A percentile compares a stretch with the other conserved stretches of the same genome.
Evolutionary conservation across 2,329 filamentous ascomycete genomes (phyloP).

Genomic region (Colletotrichum sp.): DNA sequence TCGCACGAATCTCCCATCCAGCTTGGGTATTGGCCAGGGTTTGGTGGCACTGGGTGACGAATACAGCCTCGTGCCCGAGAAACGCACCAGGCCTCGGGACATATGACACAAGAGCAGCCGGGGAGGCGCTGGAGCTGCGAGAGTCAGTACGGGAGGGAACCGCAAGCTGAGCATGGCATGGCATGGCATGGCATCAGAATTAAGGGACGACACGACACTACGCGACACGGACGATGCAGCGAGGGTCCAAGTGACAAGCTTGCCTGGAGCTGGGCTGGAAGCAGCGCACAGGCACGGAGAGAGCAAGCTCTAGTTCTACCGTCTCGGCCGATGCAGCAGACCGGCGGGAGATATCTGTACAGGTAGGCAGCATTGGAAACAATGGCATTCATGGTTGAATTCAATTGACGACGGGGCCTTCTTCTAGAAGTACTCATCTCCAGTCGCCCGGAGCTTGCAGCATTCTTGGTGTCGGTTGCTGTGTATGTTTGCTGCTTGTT

Average conservation of each 20-base stretch:
- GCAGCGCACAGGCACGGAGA: background rate
- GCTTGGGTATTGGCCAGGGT: background rate
- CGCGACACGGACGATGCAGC: background rate
- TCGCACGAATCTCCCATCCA: background rate
- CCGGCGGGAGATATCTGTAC: background rate
- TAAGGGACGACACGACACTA: background rate
- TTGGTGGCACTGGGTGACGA: background rate
- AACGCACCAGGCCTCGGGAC: background rate
- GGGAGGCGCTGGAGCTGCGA: background rate
- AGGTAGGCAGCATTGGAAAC: background rate
- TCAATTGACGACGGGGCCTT: background rate
- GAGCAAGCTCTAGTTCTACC: background rate
- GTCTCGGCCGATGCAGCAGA: background rate
- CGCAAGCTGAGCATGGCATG: background rate
- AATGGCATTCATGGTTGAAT: slow-evolving; percentile 1
- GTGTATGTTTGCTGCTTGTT: background rate
- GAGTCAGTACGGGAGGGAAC: background rate
- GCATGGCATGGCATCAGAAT: background rate
- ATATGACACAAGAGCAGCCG: background rate
- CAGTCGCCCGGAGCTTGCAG: slow-evolving; percentile 6
- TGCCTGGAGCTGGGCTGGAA: background rate
- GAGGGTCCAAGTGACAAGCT: background rate
- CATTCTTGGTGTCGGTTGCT: slow-evolving; percentile 1
- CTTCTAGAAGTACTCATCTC: background rate
- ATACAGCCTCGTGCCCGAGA: slow-evolving; percentile 12